Evolutionary conservation across 1,284 basidiomycete species (phyloP).

Genomic region (Apiotrichum akiyoshidainum): DNA sequence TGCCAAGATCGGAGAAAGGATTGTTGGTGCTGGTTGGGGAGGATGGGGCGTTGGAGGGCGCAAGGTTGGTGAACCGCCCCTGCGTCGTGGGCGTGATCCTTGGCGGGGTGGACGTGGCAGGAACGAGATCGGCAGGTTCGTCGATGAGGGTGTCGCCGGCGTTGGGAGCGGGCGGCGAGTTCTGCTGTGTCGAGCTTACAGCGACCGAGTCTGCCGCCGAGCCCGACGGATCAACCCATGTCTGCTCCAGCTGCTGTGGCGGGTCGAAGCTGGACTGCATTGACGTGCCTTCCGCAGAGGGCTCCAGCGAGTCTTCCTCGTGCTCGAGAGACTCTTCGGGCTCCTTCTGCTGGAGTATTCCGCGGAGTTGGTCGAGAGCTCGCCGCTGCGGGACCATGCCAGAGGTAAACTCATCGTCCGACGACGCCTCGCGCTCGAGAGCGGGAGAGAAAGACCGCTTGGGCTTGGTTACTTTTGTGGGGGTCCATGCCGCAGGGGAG

Average conservation of each 20-base stretch:
- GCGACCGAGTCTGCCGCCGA: too few species aligned
- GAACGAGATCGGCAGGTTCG: not conserved
- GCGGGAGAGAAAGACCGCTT: not conserved
- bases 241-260: too few species aligned
- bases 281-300: not conserved
- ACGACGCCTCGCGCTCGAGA: not conserved
- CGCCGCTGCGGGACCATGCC: not conserved
- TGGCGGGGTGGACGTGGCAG: not conserved
- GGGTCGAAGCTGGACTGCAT: too few species aligned
- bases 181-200: not conserved
- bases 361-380: not conserved
- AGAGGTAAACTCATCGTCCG: not conserved
- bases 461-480: not conserved
- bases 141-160: not conserved
- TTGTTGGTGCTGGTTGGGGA: not conserved
- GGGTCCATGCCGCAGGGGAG: not conserved
- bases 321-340: not conserved
- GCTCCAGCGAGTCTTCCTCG: not conserved
- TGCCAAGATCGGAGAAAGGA: not conserved
- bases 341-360: not conserved
- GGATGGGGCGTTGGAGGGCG: not conserved
- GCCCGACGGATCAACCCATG: too few species aligned
- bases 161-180: not conserved
- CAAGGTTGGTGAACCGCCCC: not conserved
- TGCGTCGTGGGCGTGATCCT: not conserved